Percentiles rank a stretch among this genome's conserved stretches.
Evolutionary conservation across 129 eudicot species (phyloP).

Genomic region (Escallonia rubra): DNA sequence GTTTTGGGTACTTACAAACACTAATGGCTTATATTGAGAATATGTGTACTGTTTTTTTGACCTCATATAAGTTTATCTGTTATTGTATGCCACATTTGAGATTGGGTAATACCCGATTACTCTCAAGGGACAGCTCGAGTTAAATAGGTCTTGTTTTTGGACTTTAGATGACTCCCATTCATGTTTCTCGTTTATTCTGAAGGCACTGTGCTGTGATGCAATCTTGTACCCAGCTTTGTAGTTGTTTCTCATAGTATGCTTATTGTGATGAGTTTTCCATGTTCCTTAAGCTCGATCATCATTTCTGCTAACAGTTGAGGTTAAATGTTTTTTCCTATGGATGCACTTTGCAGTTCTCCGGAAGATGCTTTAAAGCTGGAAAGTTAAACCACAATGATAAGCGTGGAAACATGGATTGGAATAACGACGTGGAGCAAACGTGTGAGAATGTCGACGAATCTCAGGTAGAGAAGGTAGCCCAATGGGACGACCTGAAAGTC

Average conservation of each 20-base stretch:
- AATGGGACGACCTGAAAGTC: constrained; percentile 9
- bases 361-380: constrained; percentile 32
- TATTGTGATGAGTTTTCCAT: neutral
- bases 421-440: constrained; percentile 8
- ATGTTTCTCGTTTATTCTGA: neutral
- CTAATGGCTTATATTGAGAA: too few relatives aligned
- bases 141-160: too few relatives aligned
- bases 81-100: too few relatives aligned
- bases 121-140: too few relatives aligned
- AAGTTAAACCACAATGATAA: constrained; percentile 5
- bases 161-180: too few relatives aligned
- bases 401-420: constrained; percentile 10
- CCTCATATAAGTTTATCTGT: too few relatives aligned
- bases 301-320: constrained; percentile 2
- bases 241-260: neutral
- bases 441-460: constrained; percentile 3
- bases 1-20: too few relatives aligned
- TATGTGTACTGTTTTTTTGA: too few relatives aligned
- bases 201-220: neutral
- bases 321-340: constrained; percentile 4
- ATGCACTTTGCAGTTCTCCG: constrained; percentile 46
- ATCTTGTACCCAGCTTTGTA: neutral
- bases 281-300: constrained; percentile 5
- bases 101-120: too few relatives aligned
- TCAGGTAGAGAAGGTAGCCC: constrained; percentile 10